Conservation (phyloP, 164 flowering plant genomes). For the Tetracentron sinense region DNA sequence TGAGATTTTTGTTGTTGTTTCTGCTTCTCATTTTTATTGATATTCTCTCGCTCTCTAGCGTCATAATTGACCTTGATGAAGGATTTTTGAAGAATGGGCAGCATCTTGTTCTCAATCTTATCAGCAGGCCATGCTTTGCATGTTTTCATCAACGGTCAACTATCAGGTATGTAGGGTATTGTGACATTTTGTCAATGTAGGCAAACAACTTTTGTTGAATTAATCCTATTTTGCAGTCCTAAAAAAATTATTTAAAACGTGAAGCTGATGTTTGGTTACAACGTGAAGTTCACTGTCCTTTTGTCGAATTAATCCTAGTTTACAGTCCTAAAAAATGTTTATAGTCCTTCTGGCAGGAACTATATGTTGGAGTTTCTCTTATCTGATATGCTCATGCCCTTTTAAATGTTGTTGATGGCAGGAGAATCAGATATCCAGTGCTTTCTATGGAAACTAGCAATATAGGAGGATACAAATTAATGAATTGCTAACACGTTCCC, state of each 20-base stretch:
- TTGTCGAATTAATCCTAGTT: no score
- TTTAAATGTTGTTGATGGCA: no score
- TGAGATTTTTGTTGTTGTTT: not conserved
- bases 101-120: slow-evolving; percentile 49
- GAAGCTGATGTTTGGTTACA: slow-evolving; percentile 51
- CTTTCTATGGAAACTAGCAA: no score
- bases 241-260: slow-evolving; percentile 30
- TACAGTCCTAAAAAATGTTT: not conserved
- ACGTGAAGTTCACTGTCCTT: slow-evolving; percentile 44
- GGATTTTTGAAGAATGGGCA: slow-evolving; percentile 57
- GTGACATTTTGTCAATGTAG: slow-evolving; percentile 43
- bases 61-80: slow-evolving; percentile 55
- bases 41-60: slow-evolving; percentile 36
- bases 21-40: no score
- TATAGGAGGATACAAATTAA: no score
- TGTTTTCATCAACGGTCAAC: slow-evolving; percentile 73
- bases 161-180: slow-evolving; percentile 44
- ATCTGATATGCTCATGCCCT: not conserved
- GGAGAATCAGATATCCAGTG: no score
- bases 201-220: no score
- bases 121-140: slow-evolving; percentile 92
- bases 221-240: no score
- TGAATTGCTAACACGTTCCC: no score
- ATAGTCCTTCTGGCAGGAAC: slow-evolving; percentile 48
- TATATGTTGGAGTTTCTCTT: slow-evolving; percentile 46